Evolutionary conservation across 768 basidiomycete genomes (phyloP), one percentile per base, ranked within the genome.

Genomic region (Tylopilus vinaceipallidus): DNA sequence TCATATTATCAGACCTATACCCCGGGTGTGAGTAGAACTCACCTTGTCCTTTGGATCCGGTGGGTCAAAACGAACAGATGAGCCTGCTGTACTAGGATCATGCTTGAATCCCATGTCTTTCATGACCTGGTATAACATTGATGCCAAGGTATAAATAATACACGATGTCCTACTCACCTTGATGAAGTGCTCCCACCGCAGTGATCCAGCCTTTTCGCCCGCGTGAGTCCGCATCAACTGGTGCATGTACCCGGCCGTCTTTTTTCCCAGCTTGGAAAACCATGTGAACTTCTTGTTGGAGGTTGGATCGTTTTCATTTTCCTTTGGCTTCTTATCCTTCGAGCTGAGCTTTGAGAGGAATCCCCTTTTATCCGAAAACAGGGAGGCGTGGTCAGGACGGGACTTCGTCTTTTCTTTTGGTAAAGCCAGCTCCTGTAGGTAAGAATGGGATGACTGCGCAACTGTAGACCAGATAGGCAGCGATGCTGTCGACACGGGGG

Each of bases 131-230:
- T 37, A 43, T 23, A 29, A 47, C 34, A 33, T 46, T 34, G 9
- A 48, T 39, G 26, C 30, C 9, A 33, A 32, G 24, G 33, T 27
- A 32, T 22, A 22, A 26, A 8, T 36, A 33, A 29, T 29, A 19
- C 9, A 6, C 11, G 38, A 19, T 35, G 26, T 45, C 27, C 27
- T 29, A 12, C 69, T 42, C 49, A 86, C 90, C 74, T 81, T 86
- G 29, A 90, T 62, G 63, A 92, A 89, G 49, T 80, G 71, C 30
- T 91, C 86, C 90, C 90, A 91, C 52, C 84, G 84, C 83, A 92
- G 81, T 19, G 79, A 63, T 6, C 82, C 83, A 50, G 75, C 70
- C 49, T 74, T 81, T 42, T 81, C 76, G 46, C 82, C 80, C 24
- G 79, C 74, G 30, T 75, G 68, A 7, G 80, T 79, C 34, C 73